Percentiles rank a stretch among this genome's conserved stretches.
phyloP scores from a whole-genome alignment of 169 alveolate genomes.

The Cryptosporidium bovis region DNA sequence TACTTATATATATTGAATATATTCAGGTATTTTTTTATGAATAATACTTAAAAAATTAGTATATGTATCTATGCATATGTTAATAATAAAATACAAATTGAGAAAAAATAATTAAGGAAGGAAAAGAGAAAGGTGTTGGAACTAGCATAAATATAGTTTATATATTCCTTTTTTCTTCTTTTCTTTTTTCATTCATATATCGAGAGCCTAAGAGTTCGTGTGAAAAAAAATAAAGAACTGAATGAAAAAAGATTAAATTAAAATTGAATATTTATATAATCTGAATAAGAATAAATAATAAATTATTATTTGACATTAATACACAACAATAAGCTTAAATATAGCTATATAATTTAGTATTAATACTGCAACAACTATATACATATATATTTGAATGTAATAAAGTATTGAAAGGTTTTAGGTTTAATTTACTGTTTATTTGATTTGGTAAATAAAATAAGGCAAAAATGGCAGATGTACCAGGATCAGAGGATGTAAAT shows the following conservation, averaged over 20 bases:
- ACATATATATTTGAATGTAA: not conserved
- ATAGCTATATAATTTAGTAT: not conserved
- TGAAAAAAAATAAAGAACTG: constrained; percentile 4
- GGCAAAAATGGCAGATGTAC: constrained; percentile 36
- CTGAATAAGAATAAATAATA: not conserved
- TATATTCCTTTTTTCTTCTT: constrained; percentile 11
- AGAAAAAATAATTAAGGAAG: constrained; percentile 13
- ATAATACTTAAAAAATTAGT: not conserved
- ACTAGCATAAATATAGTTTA: constrained; percentile 19
- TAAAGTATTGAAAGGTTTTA: not conserved
- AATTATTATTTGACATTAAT: not conserved
- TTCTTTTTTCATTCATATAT: not conserved
- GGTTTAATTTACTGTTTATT: not conserved
- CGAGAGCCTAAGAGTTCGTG: constrained; percentile 8
- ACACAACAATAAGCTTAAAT: not conserved
- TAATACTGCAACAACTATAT: not conserved
- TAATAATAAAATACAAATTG: constrained; percentile 17
- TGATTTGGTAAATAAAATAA: not conserved
- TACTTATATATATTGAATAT: too few species aligned
- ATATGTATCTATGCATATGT: constrained; percentile 15
- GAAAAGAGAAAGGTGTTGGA: constrained; percentile 34
- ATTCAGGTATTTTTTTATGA: too few species aligned
- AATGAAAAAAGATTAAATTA: constrained; percentile 20
- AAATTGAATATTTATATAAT: too few species aligned
- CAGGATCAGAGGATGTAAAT: constrained; percentile 56